Percentiles rank a stretch among this genome's conserved stretches.
Evolutionary conservation across 1,284 basidiomycete genomes (phyloP).

Genomic region (Cystobasidium pallidum): DNA sequence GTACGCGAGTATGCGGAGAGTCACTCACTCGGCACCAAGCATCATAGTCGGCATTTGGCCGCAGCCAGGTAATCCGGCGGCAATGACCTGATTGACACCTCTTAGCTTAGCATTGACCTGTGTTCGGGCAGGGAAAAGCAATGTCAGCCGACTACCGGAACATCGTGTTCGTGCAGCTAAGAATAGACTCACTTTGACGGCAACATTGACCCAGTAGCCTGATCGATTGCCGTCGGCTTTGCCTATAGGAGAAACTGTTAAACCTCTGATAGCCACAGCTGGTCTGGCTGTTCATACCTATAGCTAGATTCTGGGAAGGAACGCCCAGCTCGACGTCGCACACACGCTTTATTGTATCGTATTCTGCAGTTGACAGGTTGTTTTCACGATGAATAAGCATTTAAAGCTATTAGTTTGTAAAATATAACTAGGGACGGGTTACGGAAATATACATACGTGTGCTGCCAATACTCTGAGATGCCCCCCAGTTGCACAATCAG

Average conservation of each 20-base stretch:
- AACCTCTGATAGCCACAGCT: neutral
- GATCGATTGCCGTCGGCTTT: constrained; percentile 26
- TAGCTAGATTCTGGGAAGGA: constrained; percentile 31
- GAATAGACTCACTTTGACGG: neutral
- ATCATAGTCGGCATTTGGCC: constrained; percentile 34
- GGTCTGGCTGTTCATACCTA: neutral
- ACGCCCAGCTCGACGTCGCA: constrained; percentile 39
- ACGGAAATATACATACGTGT: too few species aligned
- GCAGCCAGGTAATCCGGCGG: constrained; percentile 25
- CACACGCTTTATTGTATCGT: constrained; percentile 20
- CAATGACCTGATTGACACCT: constrained; percentile 63
- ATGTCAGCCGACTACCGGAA: neutral
- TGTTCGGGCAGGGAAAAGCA: constrained; percentile 54
- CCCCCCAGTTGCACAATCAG: neutral
- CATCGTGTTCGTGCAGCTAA: neutral
- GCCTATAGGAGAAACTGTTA: neutral
- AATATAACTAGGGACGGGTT: too few species aligned
- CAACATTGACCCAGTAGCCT: constrained; percentile 30
- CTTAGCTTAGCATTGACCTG: constrained; percentile 78
- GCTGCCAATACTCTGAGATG: constrained; percentile 11
- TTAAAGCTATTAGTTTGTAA: too few species aligned
- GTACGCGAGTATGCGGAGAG: neutral
- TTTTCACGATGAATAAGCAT: too few species aligned
- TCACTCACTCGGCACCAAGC: constrained; percentile 31
- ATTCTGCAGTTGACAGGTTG: too few species aligned